Percentiles rank a stretch among this genome's conserved stretches.
Evolutionary conservation across 148 eudicot species (phyloP).

Genomic region (Rhododendron molle): DNA sequence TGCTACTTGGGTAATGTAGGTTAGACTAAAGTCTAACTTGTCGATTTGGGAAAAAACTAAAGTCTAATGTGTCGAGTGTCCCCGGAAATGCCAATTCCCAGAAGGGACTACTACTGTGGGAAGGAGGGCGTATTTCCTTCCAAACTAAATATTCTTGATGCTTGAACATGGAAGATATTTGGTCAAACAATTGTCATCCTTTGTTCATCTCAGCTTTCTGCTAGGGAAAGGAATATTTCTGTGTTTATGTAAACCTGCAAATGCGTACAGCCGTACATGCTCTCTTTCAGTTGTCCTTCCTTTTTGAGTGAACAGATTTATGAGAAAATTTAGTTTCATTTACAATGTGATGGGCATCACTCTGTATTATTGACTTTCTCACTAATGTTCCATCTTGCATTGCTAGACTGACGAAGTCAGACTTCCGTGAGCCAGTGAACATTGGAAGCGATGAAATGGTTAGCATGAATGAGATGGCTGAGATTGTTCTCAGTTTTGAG

Average conservation of each 20-base stretch:
- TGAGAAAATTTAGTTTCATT: background rate
- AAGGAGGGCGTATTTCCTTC: background rate
- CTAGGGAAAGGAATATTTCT: background rate
- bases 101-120: background rate
- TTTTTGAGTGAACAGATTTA: background rate
- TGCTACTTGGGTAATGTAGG: background rate
- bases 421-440: conserved; percentile 87
- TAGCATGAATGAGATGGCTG: conserved; percentile 99
- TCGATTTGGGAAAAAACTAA: background rate
- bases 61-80: background rate
- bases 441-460: conserved; percentile 99
- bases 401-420: conserved; percentile 78
- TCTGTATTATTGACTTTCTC: background rate
- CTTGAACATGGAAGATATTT: background rate
- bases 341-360: background rate
- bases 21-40: background rate
- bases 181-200: background rate
- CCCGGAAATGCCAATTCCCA: background rate
- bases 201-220: background rate
- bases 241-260: background rate
- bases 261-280: background rate
- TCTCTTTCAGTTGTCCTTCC: background rate
- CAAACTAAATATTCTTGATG: background rate
- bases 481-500: conserved; percentile 83
- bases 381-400: background rate